These are phyloP conservation scores for Pseudogymnoascus sp. DNA, from an alignment of 2,329 filamentous ascomycete species.

Conservation along the genomic window DNA sequence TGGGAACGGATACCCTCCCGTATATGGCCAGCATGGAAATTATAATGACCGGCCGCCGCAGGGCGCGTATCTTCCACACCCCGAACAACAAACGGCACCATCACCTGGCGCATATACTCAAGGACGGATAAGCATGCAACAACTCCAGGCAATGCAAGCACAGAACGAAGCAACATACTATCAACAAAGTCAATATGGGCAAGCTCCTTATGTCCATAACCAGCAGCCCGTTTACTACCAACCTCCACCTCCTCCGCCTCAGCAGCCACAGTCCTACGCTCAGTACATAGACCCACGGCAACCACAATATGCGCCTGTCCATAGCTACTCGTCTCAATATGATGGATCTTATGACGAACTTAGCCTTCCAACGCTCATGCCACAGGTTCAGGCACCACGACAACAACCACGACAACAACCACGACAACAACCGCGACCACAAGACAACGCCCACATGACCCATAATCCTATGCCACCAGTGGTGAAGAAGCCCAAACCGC, in stretches of 20 bases:
- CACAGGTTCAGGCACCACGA: slow-evolving; percentile 11
- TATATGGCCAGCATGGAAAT: slow-evolving; percentile 3
- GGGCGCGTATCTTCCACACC: slow-evolving; percentile 12
- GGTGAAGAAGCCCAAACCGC: background rate
- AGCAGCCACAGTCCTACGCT: slow-evolving; percentile 29
- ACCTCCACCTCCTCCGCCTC: slow-evolving; percentile 28
- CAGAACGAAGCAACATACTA: slow-evolving; percentile 14
- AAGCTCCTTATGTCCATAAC: slow-evolving; percentile 16
- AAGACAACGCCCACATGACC: background rate
- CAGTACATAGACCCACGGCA: slow-evolving; percentile 25
- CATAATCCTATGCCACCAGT: background rate
- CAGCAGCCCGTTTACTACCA: slow-evolving; percentile 29
- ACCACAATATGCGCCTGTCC: slow-evolving; percentile 14
- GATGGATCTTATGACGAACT: slow-evolving; percentile 8
- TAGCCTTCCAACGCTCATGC: background rate
- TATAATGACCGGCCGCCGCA: slow-evolving; percentile 4
- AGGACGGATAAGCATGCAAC: slow-evolving; percentile 17
- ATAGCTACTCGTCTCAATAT: slow-evolving; percentile 6
- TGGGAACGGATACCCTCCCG: slow-evolving; percentile 18
- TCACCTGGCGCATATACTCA: slow-evolving; percentile 13
- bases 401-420: slow-evolving; percentile 16
- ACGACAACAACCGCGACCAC: slow-evolving; percentile 13
- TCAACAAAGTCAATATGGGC: slow-evolving; percentile 21
- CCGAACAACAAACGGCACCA: slow-evolving; percentile 6
- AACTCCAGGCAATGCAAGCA: slow-evolving; percentile 15